Conservation (phyloP, 129 eudicot genomes). For the Helichrysum umbraculigerum region DNA sequence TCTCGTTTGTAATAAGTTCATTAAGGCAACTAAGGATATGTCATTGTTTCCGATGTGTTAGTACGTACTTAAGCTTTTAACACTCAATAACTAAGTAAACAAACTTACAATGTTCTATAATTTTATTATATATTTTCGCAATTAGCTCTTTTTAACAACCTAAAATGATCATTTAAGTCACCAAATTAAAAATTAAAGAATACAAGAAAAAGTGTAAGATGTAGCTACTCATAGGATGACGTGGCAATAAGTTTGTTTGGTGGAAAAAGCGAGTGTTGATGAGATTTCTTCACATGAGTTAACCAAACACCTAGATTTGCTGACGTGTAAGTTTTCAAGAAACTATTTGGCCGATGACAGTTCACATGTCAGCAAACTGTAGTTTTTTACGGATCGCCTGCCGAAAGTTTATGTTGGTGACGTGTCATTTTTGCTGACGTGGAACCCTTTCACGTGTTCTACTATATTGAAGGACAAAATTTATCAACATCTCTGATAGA, state of each 20-base stretch:
- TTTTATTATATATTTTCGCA: no score
- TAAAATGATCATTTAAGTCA: no score
- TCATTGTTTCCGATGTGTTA: no score
- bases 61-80: no score
- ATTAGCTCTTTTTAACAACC: no score
- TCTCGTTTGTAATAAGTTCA: no score
- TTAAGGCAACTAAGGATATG: no score
- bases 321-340: conserved; percentile 1
- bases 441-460: conserved; percentile 8
- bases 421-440: conserved; percentile 29
- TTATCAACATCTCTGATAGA: background rate
- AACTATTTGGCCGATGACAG: conserved; percentile 12
- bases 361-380: conserved; percentile 31
- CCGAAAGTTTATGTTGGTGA: background rate
- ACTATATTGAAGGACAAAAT: background rate
- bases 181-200: no score
- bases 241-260: conserved; percentile 36
- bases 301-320: conserved; percentile 34
- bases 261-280: conserved; percentile 28
- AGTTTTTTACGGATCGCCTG: conserved; percentile 14
- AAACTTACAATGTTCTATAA: no score
- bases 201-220: background rate
- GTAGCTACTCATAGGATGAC: conserved; percentile 22
- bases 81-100: no score
- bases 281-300: conserved; percentile 38